Evolutionary conservation across 768 basidiomycete species (phyloP).

Genomic region (Pulveroboletus sp.): DNA sequence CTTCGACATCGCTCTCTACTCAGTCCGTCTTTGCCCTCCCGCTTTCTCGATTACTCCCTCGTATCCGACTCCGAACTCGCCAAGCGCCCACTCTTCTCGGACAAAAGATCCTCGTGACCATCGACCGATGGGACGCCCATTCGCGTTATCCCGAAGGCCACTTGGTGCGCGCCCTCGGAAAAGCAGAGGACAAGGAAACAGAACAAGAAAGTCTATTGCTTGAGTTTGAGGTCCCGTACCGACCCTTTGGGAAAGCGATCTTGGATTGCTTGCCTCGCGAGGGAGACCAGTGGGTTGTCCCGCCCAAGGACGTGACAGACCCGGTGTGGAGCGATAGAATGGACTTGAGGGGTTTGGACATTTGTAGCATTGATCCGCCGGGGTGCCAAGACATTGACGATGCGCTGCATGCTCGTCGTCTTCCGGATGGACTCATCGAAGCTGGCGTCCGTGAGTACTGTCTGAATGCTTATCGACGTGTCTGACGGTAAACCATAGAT

Average conservation of each 20-base stretch:
- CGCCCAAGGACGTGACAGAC: conserved; percentile 56
- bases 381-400: conserved; percentile 99
- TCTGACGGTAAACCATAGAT: conserved; percentile 46
- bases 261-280: conserved; percentile 85
- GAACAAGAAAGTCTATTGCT: conserved; percentile 92
- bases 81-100: conserved; percentile 86
- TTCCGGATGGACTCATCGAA: conserved; percentile 94
- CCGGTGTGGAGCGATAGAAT: conserved; percentile 79
- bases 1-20: conserved; percentile 73
- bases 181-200: conserved; percentile 91
- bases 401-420: conserved; percentile 82
- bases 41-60: conserved; percentile 85
- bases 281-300: conserved; percentile 92
- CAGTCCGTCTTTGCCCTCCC: conserved; percentile 96
- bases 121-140: conserved; percentile 87
- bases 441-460: conserved; percentile 90
- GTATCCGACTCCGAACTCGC: conserved; percentile 91
- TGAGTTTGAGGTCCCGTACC: conserved; percentile 94
- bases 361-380: conserved; percentile 98
- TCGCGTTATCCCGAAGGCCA: conserved; percentile 96
- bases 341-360: conserved; percentile 79
- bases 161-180: conserved; percentile 89
- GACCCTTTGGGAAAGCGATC: conserved; percentile 96
- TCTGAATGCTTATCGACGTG: background rate
- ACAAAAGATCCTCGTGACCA: conserved; percentile 95